These are phyloP conservation scores for Coniella vitis DNA, from an alignment of 2,329 filamentous ascomycete genomes.

Conservation along the genomic window DNA sequence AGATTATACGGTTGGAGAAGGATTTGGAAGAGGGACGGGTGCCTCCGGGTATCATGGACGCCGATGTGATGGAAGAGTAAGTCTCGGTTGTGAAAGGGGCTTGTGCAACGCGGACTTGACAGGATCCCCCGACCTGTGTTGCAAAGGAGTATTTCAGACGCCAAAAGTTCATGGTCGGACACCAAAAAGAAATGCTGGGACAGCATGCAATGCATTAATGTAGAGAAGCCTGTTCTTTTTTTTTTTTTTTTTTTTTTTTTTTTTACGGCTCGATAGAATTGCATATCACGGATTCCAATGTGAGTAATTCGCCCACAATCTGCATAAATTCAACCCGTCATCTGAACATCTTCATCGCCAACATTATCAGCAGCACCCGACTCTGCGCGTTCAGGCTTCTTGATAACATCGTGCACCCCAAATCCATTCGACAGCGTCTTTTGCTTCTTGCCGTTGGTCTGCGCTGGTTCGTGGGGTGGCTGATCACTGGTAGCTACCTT, in stretches of 20 bases:
- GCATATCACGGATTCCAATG: no score
- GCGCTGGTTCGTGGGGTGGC: conserved; percentile 17
- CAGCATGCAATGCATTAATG: not conserved
- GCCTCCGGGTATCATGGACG: conserved; percentile 57
- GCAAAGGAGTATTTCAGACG: not conserved
- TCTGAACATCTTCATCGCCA: conserved; percentile 46
- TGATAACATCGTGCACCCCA: conserved; percentile 24
- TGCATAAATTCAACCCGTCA: conserved; percentile 35
- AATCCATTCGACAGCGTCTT: conserved; percentile 23
- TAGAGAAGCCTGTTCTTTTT: no score
- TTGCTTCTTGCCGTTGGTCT: conserved; percentile 32
- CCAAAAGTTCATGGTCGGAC: no score
- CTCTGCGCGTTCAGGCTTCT: conserved; percentile 30
- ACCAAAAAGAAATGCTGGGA: not conserved
- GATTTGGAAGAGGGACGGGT: conserved; percentile 84
- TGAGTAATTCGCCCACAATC: not conserved
- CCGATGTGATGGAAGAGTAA: conserved; percentile 56
- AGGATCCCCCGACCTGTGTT: no score
- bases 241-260: no score
- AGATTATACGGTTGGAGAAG: conserved; percentile 86
- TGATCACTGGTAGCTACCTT: conserved; percentile 25
- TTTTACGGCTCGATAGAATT: no score
- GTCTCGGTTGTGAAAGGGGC: conserved; percentile 44
- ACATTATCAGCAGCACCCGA: conserved; percentile 21
- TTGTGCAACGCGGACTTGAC: not conserved